Conservation (phyloP, 2,329 filamentous ascomycete species). For the Tolypocladium pustulatum region DNA sequence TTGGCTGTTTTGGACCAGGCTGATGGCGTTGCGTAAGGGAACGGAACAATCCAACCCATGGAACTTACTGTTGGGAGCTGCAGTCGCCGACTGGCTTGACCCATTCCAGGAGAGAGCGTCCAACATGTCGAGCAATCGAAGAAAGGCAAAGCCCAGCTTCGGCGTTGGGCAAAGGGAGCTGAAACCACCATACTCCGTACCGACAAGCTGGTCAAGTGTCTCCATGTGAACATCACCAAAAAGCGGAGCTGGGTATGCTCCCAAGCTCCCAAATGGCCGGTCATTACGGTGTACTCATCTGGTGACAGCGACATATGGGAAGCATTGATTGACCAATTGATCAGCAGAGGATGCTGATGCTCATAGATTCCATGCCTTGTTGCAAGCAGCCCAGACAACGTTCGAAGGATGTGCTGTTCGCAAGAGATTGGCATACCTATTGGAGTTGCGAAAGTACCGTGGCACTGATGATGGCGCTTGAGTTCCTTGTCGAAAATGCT, state of each 20-base stretch:
- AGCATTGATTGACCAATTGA: neutral
- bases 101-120: neutral
- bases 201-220: neutral
- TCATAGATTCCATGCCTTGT: neutral
- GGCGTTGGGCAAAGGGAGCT: neutral
- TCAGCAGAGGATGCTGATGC: neutral
- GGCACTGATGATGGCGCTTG: neutral
- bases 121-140: neutral
- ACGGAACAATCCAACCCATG: neutral
- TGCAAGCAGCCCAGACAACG: neutral
- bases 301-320: neutral
- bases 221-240: neutral
- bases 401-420: neutral
- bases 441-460: neutral
- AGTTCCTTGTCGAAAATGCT: neutral
- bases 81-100: neutral
- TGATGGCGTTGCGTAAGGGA: neutral
- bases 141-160: neutral
- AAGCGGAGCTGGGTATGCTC: neutral
- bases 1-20: neutral
- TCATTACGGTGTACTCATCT: neutral
- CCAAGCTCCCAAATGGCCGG: neutral
- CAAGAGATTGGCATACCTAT: no score
- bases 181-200: neutral
- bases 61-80: neutral